Evolutionary conservation across 305 asterid species (phyloP).

Genomic region (Stenogyne calaminthoides): DNA sequence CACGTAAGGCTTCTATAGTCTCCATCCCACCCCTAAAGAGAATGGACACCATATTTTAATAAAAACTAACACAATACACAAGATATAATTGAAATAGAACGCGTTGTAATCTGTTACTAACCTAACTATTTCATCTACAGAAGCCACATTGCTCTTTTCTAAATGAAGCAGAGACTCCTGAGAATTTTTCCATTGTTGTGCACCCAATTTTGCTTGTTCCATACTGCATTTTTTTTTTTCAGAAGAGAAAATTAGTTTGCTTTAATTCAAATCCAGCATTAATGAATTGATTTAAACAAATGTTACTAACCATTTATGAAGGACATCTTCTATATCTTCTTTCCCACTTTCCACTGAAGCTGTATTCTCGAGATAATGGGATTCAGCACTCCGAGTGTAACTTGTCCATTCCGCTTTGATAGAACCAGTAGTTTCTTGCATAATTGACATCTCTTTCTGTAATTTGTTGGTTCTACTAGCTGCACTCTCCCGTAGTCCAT

Average conservation of each 20-base stretch:
- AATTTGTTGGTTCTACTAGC: slow-evolving; percentile 69
- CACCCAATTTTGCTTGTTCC: slow-evolving; percentile 85
- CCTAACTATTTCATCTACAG: slow-evolving; percentile 76
- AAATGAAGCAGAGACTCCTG: slow-evolving; percentile 73
- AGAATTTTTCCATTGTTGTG: slow-evolving; percentile 84
- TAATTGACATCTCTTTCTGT: slow-evolving; percentile 87
- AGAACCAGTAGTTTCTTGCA: slow-evolving; percentile 75
- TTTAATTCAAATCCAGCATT: slow-evolving; percentile 9
- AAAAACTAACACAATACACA: slow-evolving; percentile 6
- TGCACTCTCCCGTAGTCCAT: slow-evolving; percentile 77
- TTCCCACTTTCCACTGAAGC: slow-evolving; percentile 71
- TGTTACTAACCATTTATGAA: slow-evolving; percentile 69
- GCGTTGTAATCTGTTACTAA: slow-evolving; percentile 32
- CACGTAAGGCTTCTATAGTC: slow-evolving; percentile 68
- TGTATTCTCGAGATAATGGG: slow-evolving; percentile 73
- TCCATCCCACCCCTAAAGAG: slow-evolving; percentile 75
- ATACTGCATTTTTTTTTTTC: slow-evolving; percentile 48
- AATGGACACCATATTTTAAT: slow-evolving; percentile 17
- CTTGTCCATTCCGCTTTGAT: slow-evolving; percentile 72
- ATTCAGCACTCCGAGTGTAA: slow-evolving; percentile 66
- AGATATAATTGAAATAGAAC: neutral
- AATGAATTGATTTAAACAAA: neutral
- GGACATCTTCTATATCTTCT: slow-evolving; percentile 65
- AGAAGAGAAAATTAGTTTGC: slow-evolving; percentile 14
- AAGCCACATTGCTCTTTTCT: slow-evolving; percentile 75